These are phyloP conservation scores for Pneumocystis oryctolagi DNA, from an alignment of 1,139 yeast species.

Conservation along the genomic window DNA sequence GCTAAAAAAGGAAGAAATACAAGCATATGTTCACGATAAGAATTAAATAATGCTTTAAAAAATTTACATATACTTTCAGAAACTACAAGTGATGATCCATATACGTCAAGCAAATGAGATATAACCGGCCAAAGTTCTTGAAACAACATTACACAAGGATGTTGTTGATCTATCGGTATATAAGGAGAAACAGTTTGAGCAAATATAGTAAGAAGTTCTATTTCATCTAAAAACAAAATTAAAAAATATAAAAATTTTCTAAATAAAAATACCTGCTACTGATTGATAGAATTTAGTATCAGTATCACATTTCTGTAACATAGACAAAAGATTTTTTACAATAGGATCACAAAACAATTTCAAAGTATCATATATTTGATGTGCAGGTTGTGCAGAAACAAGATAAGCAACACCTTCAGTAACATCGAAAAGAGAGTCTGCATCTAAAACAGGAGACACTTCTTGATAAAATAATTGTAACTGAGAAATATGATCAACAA, in stretches of 20 bases:
- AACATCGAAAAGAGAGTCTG: slow-evolving; percentile 59
- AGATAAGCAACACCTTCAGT: slow-evolving; percentile 87
- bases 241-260: background rate
- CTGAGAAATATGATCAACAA: slow-evolving; percentile 61
- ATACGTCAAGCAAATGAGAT: slow-evolving; percentile 35
- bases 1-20: slow-evolving; percentile 54
- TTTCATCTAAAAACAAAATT: slow-evolving; percentile 47
- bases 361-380: slow-evolving; percentile 32
- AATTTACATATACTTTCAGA: slow-evolving; percentile 65
- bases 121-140: slow-evolving; percentile 49
- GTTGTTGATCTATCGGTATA: slow-evolving; percentile 8
- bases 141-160: slow-evolving; percentile 45
- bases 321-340: slow-evolving; percentile 31
- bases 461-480: slow-evolving; percentile 60
- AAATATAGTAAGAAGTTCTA: slow-evolving; percentile 62
- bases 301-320: slow-evolving; percentile 14
- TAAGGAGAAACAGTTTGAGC: slow-evolving; percentile 40
- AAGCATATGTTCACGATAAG: slow-evolving; percentile 49
- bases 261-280: background rate
- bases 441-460: slow-evolving; percentile 42
- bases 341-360: slow-evolving; percentile 58
- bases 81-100: slow-evolving; percentile 40
- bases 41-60: slow-evolving; percentile 49
- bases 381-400: slow-evolving; percentile 40
- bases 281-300: background rate